These are phyloP conservation scores for Psidium friedrichsthalianum DNA, from an alignment of 345 rosid genomes.

Conservation along the genomic window DNA sequence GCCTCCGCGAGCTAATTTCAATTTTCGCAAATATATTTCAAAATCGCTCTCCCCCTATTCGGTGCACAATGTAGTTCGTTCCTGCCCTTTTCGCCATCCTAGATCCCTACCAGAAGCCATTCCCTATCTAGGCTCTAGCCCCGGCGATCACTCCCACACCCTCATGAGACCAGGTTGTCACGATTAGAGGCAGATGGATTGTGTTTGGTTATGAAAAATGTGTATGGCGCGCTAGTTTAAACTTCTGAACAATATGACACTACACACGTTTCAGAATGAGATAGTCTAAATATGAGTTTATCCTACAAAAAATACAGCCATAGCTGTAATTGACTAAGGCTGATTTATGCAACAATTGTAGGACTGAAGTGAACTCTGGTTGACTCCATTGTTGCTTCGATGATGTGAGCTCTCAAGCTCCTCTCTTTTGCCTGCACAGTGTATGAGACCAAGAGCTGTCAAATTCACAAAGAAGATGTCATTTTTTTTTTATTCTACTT, in stretches of 20 bases:
- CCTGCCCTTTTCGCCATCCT: too few species aligned
- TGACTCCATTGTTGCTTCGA: not conserved
- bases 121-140: too few species aligned
- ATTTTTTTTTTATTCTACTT: not conserved
- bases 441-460: not conserved
- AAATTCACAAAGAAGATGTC: not conserved
- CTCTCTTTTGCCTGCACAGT: conserved; percentile 4
- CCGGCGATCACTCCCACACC: too few species aligned
- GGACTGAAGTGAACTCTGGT: not conserved
- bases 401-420: conserved; percentile 8
- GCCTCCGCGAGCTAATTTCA: too few species aligned
- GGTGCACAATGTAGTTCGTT: too few species aligned
- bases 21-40: too few species aligned
- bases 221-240: not conserved
- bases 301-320: not conserved
- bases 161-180: too few species aligned
- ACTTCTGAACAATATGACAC: not conserved
- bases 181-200: not conserved
- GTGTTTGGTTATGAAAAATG: not conserved
- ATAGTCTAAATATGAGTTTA: not conserved
- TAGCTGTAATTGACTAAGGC: not conserved
- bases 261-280: not conserved
- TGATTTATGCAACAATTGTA: not conserved
- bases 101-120: too few species aligned
- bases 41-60: too few species aligned